Conservation (phyloP, 2,329 filamentous ascomycete genomes). For the Ilyonectria destructans region DNA sequence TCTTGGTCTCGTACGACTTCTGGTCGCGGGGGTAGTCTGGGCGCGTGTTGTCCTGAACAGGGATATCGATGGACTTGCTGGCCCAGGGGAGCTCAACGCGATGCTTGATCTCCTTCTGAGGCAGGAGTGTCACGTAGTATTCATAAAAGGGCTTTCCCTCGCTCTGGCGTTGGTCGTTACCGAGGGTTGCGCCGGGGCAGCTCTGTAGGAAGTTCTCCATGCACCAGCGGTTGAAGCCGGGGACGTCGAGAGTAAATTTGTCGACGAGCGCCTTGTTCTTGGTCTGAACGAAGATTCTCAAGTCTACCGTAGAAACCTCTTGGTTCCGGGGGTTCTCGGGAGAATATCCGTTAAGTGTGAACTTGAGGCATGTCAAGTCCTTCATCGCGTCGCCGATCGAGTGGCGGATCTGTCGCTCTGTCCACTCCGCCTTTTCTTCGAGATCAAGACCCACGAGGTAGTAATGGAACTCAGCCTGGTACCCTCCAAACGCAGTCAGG, state of each 20-base stretch:
- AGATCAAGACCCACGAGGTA: slow-evolving; percentile 60
- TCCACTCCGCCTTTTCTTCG: slow-evolving; percentile 53
- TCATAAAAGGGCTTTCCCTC: slow-evolving; percentile 46
- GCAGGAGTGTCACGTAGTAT: slow-evolving; percentile 44
- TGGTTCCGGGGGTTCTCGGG: slow-evolving; percentile 58
- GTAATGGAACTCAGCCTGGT: slow-evolving; percentile 62
- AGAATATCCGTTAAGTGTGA: slow-evolving; percentile 57
- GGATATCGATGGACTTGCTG: slow-evolving; percentile 37
- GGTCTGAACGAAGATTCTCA: slow-evolving; percentile 63
- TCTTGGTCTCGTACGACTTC: slow-evolving; percentile 46
- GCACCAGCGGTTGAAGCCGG: slow-evolving; percentile 35
- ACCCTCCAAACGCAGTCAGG: slow-evolving; percentile 59
- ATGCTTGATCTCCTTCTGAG: slow-evolving; percentile 45
- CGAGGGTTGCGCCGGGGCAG: slow-evolving; percentile 61
- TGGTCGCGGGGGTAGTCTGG: slow-evolving; percentile 44
- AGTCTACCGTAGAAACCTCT: slow-evolving; percentile 63
- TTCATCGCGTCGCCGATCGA: slow-evolving; percentile 35
- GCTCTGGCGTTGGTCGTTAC: slow-evolving; percentile 57
- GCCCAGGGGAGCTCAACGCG: slow-evolving; percentile 42
- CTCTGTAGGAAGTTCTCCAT: slow-evolving; percentile 59
- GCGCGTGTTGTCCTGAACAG: slow-evolving; percentile 41
- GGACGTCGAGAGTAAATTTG: slow-evolving; percentile 34
- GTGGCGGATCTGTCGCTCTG: slow-evolving; percentile 35
- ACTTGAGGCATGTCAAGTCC: slow-evolving; percentile 54
- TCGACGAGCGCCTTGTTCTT: slow-evolving; percentile 39